phyloP scores from a whole-genome alignment of 805 yeast species.

The Torulaspora franciscae region DNA sequence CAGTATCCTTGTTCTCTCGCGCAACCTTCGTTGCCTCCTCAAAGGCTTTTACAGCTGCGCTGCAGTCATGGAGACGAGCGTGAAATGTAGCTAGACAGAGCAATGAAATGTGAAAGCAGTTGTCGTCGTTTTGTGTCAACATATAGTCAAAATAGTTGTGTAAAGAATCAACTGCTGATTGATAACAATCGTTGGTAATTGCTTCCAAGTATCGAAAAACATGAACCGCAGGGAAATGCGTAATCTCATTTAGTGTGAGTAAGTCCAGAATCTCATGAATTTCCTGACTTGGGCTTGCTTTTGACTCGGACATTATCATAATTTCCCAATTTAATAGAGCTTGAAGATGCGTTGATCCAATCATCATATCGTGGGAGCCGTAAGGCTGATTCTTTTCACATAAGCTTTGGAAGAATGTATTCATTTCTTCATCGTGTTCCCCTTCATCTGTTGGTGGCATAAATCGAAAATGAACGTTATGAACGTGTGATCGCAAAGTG shows the following conservation, averaged over 20 bases:
- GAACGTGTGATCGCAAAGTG: conserved; percentile 1
- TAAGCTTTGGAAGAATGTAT: conserved; percentile 8
- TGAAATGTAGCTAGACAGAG: conserved; percentile 68
- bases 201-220: conserved; percentile 23
- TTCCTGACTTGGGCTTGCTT: conserved; percentile 2
- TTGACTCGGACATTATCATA: conserved; percentile 8
- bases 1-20: conserved; percentile 72
- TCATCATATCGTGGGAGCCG: conserved; percentile 4
- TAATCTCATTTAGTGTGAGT: conserved; percentile 20
- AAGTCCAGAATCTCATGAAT: conserved; percentile 7
- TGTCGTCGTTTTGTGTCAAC: conserved; percentile 59
- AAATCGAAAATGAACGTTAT: conserved; percentile 4
- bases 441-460: background rate
- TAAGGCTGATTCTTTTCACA: background rate
- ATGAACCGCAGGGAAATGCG: conserved; percentile 28
- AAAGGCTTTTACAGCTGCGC: conserved; percentile 69
- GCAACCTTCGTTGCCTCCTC: conserved; percentile 87
- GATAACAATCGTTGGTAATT: conserved; percentile 18
- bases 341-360: conserved; percentile 20
- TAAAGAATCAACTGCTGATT: conserved; percentile 46
- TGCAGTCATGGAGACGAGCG: conserved; percentile 58
- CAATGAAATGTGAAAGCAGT: conserved; percentile 71
- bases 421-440: conserved; percentile 14
- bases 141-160: conserved; percentile 66
- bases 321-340: conserved; percentile 25